Percentiles rank a stretch among this genome's conserved stretches.
These are phyloP conservation scores for Diospyros lotus DNA, from an alignment of 148 eudicot genomes.

Conservation along the genomic window DNA sequence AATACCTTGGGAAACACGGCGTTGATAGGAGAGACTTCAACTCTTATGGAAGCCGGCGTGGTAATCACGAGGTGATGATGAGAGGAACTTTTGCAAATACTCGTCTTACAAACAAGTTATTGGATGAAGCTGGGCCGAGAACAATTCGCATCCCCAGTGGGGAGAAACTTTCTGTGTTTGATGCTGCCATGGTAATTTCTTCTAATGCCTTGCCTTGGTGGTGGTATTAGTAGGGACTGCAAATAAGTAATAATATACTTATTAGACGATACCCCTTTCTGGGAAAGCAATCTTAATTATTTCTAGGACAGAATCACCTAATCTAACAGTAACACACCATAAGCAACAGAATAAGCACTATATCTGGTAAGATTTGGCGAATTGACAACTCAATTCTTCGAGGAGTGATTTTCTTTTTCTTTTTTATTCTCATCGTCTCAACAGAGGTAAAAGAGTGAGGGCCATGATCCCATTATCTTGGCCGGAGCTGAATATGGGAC, in stretches of 20 bases:
- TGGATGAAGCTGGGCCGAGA: conserved; percentile 5
- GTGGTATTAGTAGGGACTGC: no score
- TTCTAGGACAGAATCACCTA: no score
- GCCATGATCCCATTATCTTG: conserved; percentile 14
- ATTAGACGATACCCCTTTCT: no score
- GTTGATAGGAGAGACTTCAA: conserved; percentile 8
- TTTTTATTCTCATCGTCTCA: not conserved
- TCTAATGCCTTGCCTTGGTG: no score
- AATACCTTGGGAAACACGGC: not conserved
- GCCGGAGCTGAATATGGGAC: conserved; percentile 7
- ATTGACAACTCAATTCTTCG: no score
- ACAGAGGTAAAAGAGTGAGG: conserved; percentile 12
- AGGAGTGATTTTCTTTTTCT: not conserved
- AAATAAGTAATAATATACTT: no score
- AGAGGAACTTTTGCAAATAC: conserved; percentile 5
- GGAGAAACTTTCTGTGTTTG: conserved; percentile 3
- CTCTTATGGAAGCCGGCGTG: conserved; percentile 1
- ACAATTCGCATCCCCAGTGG: conserved; percentile 9
- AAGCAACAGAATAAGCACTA: no score
- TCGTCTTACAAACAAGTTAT: not conserved
- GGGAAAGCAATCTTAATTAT: no score
- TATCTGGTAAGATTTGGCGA: no score
- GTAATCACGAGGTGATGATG: conserved; percentile 11
- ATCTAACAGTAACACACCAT: no score
- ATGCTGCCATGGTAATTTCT: conserved; percentile 10